Evolutionary conservation across 768 basidiomycete genomes (phyloP), one percentile per base, ranked within the genome.

Genomic region (Pleurotus tuoliensis): DNA sequence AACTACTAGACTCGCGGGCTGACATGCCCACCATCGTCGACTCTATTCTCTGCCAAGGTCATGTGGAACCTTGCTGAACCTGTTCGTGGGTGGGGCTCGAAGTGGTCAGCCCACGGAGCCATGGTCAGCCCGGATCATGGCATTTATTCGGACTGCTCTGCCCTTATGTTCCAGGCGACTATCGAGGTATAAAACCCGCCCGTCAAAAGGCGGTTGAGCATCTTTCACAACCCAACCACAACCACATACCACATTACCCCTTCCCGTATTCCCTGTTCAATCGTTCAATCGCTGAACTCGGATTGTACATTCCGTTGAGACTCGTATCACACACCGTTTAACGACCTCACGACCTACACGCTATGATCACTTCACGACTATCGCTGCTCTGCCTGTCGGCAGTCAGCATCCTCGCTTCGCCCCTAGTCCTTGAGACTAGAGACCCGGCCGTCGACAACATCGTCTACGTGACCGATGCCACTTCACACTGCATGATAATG

Each of bases 401-500:
- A 6, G 15, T 60, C 25, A 20, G 37, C 44, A 50, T 25, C 34
- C 16, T 57, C 20, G 6, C 56, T 16, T 16, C 56, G 12, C 50
- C 56, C 7, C 27, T 22, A 16, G 16, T 18, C 3, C 22, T 52
- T 18, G 56, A 53, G 6, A 15, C 55, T 22, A 20, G 56, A 47
- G 59, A 39, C 15, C 22, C 46, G 7, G 66, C 74, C 2, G 64
- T 64, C 11, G 80, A 81, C 59, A 83, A 83, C 60, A 79, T 78
- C 56, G 82, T 83, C 58, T 76, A 71, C 58, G 71, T 83, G 25
- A 79, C 74, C 1, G 69, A 74, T 59, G 66, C 71, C 2, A 66
- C 71, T 24, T 67, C 61, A 11, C 79, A 73, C 62, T 83, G 78
- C 57, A 76, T 80, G 75, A 78, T 80, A 47, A 73, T 80, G 73